Evolutionary conservation across 78 protist genomes (phyloP).

Genomic region (Mantamonas sphyraenae): DNA sequence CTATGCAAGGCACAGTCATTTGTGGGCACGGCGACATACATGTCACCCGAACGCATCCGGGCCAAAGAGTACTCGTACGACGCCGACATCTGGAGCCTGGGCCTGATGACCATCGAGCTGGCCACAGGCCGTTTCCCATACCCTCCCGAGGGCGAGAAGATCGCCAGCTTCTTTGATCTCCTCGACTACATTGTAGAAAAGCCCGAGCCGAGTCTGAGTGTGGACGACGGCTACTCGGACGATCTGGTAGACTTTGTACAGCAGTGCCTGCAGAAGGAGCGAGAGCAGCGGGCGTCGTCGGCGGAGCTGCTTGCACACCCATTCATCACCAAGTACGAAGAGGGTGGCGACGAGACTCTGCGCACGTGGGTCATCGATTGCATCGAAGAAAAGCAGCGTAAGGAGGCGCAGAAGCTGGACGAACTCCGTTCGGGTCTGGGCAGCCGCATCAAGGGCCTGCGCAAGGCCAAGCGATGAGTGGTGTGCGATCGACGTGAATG

Average conservation of each 20-base stretch:
- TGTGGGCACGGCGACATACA: slow-evolving; percentile 24
- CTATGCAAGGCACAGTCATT: slow-evolving; percentile 3
- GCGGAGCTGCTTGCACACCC: not conserved
- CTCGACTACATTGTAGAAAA: too few species aligned
- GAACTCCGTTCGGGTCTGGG: too few species aligned
- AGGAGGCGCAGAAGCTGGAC: too few species aligned
- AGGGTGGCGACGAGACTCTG: too few species aligned
- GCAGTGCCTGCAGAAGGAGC: not conserved
- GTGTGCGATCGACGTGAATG: too few species aligned
- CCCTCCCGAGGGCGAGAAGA: not conserved
- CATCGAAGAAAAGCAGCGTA: too few species aligned
- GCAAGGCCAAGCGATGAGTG: too few species aligned
- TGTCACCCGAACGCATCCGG: slow-evolving; percentile 27
- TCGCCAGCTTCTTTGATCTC: too few species aligned
- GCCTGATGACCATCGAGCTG: slow-evolving; percentile 8
- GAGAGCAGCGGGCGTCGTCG: not conserved
- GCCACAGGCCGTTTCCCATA: slow-evolving; percentile 24
- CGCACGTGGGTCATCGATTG: too few species aligned
- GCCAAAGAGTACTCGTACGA: slow-evolving; percentile 12
- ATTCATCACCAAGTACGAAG: too few species aligned
- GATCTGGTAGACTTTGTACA: not conserved
- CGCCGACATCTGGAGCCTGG: slow-evolving; percentile 20
- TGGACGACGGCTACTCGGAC: not conserved
- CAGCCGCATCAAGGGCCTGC: too few species aligned
- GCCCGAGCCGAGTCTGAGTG: too few species aligned